Evolutionary conservation across 2,329 filamentous ascomycete genomes (phyloP).

Genomic region (Epichloe glyceriae): DNA sequence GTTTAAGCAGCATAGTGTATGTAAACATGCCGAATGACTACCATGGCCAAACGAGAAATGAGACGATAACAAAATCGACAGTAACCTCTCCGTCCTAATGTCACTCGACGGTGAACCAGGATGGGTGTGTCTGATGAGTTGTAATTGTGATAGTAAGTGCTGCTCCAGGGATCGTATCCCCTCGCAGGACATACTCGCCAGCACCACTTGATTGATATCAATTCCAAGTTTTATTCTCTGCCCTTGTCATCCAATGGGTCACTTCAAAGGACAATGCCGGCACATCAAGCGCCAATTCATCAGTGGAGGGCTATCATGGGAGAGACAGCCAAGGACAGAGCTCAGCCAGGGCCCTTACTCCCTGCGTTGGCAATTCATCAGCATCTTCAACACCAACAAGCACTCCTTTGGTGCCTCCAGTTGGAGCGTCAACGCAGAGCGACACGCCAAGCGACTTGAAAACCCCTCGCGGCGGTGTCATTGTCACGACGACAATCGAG

Average conservation of each 20-base stretch:
- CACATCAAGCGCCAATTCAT: conserved; percentile 14
- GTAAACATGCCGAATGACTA: conserved; percentile 9
- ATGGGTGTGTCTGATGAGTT: conserved; percentile 54
- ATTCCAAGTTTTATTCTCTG: conserved; percentile 42
- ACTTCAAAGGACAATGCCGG: conserved; percentile 32
- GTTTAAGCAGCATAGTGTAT: conserved; percentile 44
- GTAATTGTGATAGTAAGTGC: conserved; percentile 46
- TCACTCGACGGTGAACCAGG: conserved; percentile 46
- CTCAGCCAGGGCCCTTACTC: conserved; percentile 2
- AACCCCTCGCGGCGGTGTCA: conserved; percentile 10
- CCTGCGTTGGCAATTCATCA: neutral
- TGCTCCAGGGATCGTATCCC: neutral
- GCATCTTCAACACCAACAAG: neutral
- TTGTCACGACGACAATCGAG: conserved; percentile 26
- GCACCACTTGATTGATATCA: neutral
- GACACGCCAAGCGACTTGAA: neutral
- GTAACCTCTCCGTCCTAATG: conserved; percentile 47
- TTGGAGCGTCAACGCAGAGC: neutral
- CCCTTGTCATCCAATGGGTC: conserved; percentile 50
- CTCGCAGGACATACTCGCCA: neutral
- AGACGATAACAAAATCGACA: conserved; percentile 12
- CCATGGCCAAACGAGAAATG: neutral
- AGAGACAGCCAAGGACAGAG: conserved; percentile 5
- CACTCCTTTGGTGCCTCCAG: neutral
- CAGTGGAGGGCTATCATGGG: conserved; percentile 5